These are phyloP conservation scores for Corymbia maculata DNA, from an alignment of 345 rosid species.

Conservation along the genomic window DNA sequence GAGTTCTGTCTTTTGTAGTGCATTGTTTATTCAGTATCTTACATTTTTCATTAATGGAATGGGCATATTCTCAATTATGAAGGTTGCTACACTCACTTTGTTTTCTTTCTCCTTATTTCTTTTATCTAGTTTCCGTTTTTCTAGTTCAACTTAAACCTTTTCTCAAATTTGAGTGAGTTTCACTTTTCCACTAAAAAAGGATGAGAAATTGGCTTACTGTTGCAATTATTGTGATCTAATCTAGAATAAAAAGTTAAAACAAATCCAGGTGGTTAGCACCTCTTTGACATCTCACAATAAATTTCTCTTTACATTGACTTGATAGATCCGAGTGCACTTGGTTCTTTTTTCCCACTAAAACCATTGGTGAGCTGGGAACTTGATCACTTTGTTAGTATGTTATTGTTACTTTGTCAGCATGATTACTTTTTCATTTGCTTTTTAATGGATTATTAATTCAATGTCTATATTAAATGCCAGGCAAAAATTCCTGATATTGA, in stretches of 20 bases:
- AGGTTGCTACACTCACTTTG: not conserved
- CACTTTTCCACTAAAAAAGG: not conserved
- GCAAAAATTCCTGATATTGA: conserved; percentile 98
- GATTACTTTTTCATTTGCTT: not conserved
- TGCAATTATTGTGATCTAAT: not conserved
- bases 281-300: not conserved
- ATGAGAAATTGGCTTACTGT: not conserved
- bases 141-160: not conserved
- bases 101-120: not conserved
- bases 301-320: not conserved
- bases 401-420: not conserved
- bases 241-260: not conserved
- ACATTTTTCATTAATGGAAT: not conserved
- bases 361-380: not conserved
- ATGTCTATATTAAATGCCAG: conserved; percentile 23
- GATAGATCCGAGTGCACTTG: not conserved
- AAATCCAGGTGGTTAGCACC: not conserved
- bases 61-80: not conserved
- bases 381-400: not conserved
- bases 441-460: not conserved
- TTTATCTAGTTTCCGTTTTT: not conserved
- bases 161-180: not conserved
- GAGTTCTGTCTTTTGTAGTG: not conserved
- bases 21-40: not conserved
- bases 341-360: not conserved